phyloP scores from a whole-genome alignment of 257 asterid genomes.

The Solanum sitiens region DNA sequence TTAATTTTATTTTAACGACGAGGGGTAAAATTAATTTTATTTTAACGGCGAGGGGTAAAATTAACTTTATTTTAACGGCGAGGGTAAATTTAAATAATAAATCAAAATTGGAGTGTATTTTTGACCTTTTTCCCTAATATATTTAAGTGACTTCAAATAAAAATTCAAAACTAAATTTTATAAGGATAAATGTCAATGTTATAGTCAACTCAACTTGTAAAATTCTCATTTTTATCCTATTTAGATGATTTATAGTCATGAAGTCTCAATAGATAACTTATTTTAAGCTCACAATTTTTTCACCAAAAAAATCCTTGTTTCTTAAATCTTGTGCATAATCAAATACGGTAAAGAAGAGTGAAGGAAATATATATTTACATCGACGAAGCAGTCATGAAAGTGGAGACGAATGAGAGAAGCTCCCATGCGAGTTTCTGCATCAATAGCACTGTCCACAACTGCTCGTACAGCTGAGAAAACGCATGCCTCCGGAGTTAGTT shows the following conservation, averaged over 20 bases:
- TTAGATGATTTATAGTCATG: background rate
- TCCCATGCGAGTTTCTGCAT: conserved; percentile 1
- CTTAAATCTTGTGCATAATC: background rate
- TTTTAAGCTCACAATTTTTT: background rate
- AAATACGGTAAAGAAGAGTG: background rate
- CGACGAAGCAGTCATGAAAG: conserved; percentile 7
- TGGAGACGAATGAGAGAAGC: conserved; percentile 7
- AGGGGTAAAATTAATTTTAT: no score
- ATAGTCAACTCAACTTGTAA: background rate
- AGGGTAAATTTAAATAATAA: no score
- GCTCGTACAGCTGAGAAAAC: background rate
- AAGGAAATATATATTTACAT: background rate
- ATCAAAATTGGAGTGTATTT: no score
- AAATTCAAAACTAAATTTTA: background rate
- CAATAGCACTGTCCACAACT: background rate
- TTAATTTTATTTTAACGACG: no score
- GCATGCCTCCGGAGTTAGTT: background rate
- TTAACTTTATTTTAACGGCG: no score
- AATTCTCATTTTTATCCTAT: background rate
- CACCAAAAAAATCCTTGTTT: background rate
- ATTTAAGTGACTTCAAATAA: background rate
- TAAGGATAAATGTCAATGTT: background rate
- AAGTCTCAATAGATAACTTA: background rate
- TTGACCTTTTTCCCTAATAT: background rate
- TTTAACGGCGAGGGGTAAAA: no score